These are phyloP conservation scores for Polyplosphaeria fusca DNA, from an alignment of 495 filamentous ascomycete species.

Conservation along the genomic window DNA sequence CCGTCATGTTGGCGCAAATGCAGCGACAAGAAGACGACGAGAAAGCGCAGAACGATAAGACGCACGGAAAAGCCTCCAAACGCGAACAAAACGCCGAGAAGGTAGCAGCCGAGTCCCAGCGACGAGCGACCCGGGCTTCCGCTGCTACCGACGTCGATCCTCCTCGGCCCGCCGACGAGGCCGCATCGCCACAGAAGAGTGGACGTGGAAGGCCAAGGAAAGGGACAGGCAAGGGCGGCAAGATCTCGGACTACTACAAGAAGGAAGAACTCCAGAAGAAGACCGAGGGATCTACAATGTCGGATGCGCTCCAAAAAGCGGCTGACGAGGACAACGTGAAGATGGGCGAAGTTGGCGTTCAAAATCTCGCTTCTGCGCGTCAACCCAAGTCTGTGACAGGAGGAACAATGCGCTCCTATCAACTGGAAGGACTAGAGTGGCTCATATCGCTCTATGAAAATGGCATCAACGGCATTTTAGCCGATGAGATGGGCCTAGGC, in stretches of 20 bases:
- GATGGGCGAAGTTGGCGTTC: conserved; percentile 64
- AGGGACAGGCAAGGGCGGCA: conserved; percentile 37
- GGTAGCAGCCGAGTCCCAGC: conserved; percentile 38
- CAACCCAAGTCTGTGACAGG: conserved; percentile 83
- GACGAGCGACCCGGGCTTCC: conserved; percentile 34
- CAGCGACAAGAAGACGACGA: conserved; percentile 60
- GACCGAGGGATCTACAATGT: conserved; percentile 50
- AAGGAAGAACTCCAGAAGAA: conserved; percentile 55
- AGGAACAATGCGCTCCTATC: conserved; percentile 89
- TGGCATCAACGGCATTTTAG: conserved; percentile 89
- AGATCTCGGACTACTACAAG: conserved; percentile 57
- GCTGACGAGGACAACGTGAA: conserved; percentile 57
- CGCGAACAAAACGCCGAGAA: conserved; percentile 43
- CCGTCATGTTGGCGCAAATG: conserved; percentile 62
- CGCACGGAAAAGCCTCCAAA: conserved; percentile 42
- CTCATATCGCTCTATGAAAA: conserved; percentile 83
- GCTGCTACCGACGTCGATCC: conserved; percentile 11
- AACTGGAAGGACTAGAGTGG: conserved; percentile 93
- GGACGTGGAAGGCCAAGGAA: conserved; percentile 33
- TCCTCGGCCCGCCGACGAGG: neutral
- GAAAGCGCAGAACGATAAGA: conserved; percentile 47
- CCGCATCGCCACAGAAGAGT: conserved; percentile 20
- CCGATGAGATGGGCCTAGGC: conserved; percentile 96
- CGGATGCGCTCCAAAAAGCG: conserved; percentile 55
- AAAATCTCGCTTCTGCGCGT: conserved; percentile 72